A percentile compares a stretch with the other conserved stretches of the same genome.
Conservation (phyloP, 139 green algal species). For the Edaphochlamys debaryana region DNA sequence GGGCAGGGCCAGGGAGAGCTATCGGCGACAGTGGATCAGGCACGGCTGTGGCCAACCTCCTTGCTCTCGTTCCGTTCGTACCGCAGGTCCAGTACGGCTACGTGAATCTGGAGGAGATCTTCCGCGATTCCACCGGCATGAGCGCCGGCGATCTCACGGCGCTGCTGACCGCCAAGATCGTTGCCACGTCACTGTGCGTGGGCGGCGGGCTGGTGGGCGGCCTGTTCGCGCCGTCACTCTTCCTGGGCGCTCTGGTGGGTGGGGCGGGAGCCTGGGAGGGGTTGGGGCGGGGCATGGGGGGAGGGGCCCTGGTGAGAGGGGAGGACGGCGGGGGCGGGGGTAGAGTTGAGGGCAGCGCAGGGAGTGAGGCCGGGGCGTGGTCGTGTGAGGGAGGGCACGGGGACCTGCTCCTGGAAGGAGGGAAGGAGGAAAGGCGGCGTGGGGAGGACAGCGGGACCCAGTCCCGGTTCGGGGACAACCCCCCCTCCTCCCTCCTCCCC, state of each 20-base stretch:
- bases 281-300: not conserved
- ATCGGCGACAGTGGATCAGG: no score
- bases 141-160: slow-evolving; percentile 49
- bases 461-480: no score
- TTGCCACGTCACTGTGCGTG: slow-evolving; percentile 82
- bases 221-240: slow-evolving; percentile 95
- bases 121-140: slow-evolving; percentile 59
- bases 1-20: no score
- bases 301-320: not conserved
- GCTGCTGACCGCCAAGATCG: slow-evolving; percentile 91
- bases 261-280: slow-evolving; percentile 2
- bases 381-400: no score
- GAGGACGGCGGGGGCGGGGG: not conserved
- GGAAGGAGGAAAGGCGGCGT: no score
- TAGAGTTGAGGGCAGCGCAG: no score
- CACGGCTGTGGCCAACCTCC: no score
- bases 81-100: slow-evolving; percentile 71
- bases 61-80: no score
- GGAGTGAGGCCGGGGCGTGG: no score
- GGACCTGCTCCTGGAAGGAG: no score
- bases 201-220: slow-evolving; percentile 89
- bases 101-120: slow-evolving; percentile 71
- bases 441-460: no score
- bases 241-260: slow-evolving; percentile 83
- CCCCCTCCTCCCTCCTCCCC: no score